These are phyloP conservation scores for Binderoboletus segoi DNA, from an alignment of 1,284 basidiomycete species.

Conservation along the genomic window DNA sequence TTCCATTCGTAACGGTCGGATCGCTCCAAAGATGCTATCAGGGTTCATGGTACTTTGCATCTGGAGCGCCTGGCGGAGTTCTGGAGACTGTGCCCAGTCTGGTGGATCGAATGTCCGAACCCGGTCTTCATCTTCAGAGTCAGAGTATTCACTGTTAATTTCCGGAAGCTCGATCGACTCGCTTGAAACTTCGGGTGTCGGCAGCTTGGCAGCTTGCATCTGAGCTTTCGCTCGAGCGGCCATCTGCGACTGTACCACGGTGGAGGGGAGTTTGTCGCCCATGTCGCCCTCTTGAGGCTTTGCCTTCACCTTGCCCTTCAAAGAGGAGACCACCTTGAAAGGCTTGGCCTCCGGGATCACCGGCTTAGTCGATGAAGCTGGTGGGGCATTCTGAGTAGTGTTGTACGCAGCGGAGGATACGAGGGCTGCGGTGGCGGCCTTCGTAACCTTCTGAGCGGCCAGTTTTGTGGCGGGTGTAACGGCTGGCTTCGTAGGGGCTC, in stretches of 20 bases:
- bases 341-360: constrained; percentile 37
- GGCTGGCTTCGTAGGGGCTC: constrained; percentile 35
- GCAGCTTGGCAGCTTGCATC: constrained; percentile 59
- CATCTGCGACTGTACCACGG: constrained; percentile 67
- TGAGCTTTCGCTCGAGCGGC: constrained; percentile 68
- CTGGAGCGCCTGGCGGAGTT: constrained; percentile 74
- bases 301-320: constrained; percentile 55
- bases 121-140: constrained; percentile 88
- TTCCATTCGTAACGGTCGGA: constrained; percentile 85
- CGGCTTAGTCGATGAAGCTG: constrained; percentile 27
- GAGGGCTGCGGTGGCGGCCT: constrained; percentile 25
- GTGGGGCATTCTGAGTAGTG: constrained; percentile 28
- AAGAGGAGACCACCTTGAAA: constrained; percentile 34
- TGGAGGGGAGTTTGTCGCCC: constrained; percentile 54
- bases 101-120: constrained; percentile 72
- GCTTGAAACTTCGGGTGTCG: constrained; percentile 54
- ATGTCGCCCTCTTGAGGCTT: constrained; percentile 49
- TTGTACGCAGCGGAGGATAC: constrained; percentile 39
- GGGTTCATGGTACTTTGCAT: constrained; percentile 86
- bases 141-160: constrained; percentile 93
- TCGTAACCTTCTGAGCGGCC: constrained; percentile 28
- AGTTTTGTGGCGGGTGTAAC: constrained; percentile 39
- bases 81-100: constrained; percentile 89
- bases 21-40: constrained; percentile 88
- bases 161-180: constrained; percentile 92